Percentiles rank a stretch among this genome's conserved stretches.
Conservation (phyloP, 2,329 filamentous ascomycete genomes). For the Rachicladosporium sp. region DNA sequence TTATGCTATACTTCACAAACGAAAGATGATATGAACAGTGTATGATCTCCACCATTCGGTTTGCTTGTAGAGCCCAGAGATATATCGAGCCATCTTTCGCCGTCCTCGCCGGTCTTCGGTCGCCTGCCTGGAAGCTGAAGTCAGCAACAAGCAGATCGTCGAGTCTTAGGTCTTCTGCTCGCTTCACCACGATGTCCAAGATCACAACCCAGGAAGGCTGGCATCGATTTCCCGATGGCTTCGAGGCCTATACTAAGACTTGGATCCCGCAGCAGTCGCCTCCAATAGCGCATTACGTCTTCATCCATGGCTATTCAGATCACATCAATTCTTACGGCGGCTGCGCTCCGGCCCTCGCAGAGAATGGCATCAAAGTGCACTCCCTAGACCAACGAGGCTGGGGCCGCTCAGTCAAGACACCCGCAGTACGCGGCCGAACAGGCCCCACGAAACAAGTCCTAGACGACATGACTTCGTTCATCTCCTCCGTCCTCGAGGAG, state of each 20-base stretch:
- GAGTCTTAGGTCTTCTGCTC: background rate
- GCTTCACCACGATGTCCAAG: conserved; percentile 2
- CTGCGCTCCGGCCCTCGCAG: conserved; percentile 59
- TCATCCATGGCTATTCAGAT: conserved; percentile 85
- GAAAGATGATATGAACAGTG: too few relatives aligned
- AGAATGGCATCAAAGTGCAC: conserved; percentile 60
- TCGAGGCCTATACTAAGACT: conserved; percentile 48
- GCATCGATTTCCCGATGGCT: conserved; percentile 39
- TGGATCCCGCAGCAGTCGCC: conserved; percentile 31
- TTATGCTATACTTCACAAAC: too few relatives aligned
- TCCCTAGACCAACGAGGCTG: conserved; percentile 80
- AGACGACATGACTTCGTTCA: conserved; percentile 65
- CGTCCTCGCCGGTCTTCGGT: too few relatives aligned
- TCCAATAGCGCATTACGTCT: conserved; percentile 64
- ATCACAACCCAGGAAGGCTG: conserved; percentile 36
- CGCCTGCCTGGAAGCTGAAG: too few relatives aligned
- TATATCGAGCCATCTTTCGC: too few relatives aligned
- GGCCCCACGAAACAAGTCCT: conserved; percentile 64
- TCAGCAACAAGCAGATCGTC: too few relatives aligned
- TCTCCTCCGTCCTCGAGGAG: conserved; percentile 42
- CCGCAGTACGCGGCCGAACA: conserved; percentile 55
- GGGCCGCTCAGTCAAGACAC: conserved; percentile 57
- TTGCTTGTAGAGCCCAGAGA: too few relatives aligned
- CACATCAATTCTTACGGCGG: conserved; percentile 64
- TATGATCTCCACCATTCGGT: too few relatives aligned